Base-by-base conservation (phyloP, 306 rosid genomes). In the Astragalus glycyphyllos region DNA sequence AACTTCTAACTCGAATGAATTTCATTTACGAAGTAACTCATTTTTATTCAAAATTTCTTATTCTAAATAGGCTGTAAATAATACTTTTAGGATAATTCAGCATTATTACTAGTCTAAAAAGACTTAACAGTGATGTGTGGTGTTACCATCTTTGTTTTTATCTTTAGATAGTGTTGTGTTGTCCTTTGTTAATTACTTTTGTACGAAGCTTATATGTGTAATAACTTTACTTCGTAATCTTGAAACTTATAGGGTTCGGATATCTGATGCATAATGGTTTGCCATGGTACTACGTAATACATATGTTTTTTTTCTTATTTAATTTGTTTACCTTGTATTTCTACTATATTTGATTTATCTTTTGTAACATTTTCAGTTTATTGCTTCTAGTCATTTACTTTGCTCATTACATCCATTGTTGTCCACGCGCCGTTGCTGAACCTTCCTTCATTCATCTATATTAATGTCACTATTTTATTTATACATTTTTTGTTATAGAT, bases 271-370 rank as follows among this genome's bases (percentile, higher is more conserved):
- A 51, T 14, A n/a, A 10, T 41, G 11, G 14, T 54, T 73, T 49
- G 12, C 38, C 4, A 12, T 17, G 41, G 12, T 23, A 20, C 29
- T 63, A 14, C 3, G 3, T 11, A n/a, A n/a, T n/a, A n/a, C n/a
- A n/a, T 49, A 1, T 15, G n/a, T n/a, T n/a, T 51, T 11, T n/a
- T 40, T 10, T 4, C 41, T 8, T 11, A 1, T 14, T 34, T 58
- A 11, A 45, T 58, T 7, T n/a, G n/a, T 32, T 17, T 47, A 17
- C 51, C 69, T 15, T 61, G 47, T 61, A 49, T n/a, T 14, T 58
- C 16, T 14, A 58, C 12, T 4, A 14, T 4, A 45, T 58, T 35
- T 35, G 41, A 32, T 58, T 58, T 35, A 31, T n/a, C 32, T 4
- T 34, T 13, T 35, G n/a, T 35, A 35, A 35, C n/a, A 35, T 58